Evolutionary conservation across 2,329 filamentous ascomycete genomes (phyloP), one percentile per base, ranked within the genome.

Genomic region (Hypomyces perniciosus): DNA sequence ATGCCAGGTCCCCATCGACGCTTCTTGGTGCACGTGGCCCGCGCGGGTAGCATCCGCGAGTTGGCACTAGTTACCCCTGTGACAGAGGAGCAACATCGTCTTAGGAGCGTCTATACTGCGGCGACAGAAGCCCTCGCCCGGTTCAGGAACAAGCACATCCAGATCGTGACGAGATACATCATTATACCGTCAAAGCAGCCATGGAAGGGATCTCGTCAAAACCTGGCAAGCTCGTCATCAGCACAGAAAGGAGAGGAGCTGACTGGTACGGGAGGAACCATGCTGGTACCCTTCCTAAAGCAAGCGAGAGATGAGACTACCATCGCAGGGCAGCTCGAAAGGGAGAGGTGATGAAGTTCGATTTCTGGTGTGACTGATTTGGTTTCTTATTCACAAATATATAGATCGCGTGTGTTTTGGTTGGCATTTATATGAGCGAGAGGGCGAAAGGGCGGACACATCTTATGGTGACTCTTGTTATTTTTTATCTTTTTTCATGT

Each of bases 81-180:
- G 66, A 87, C 44, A 65, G 73, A 54, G 62, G 83, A 59, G 73
- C 88, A 62, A 49, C 55, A 56, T 5, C 57, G 57, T 4, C 62
- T 80, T 4, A 65, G 65, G 8, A 60, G 59, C 1, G 69, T 75
- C 0, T 96, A 88, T 64, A 84, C 88, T 52, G 78, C 79, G 0
- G 90, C 88, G 40, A 79, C 91, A 1, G 80, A 83, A 26, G 88
- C 90, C 69, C 75, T 96, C 40, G 81, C 83, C 8, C 75, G 79
- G 20, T 85, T 96, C 62, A 78, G 92, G 50, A 87, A 92, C 65
- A 90, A 87, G 62, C 91, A 97, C 65, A 88, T 96, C 58, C 83
- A 88, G 65, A 88, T 97, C 52, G 91, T 96, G 3, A 88, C 88
- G 33, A 79, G 90, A 44, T 97, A 96, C 68, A 95, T 97, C 61